Evolutionary conservation across 768 basidiomycete species (phyloP), one percentile per base, ranked within the genome.

Genomic region (Russula virescens): DNA sequence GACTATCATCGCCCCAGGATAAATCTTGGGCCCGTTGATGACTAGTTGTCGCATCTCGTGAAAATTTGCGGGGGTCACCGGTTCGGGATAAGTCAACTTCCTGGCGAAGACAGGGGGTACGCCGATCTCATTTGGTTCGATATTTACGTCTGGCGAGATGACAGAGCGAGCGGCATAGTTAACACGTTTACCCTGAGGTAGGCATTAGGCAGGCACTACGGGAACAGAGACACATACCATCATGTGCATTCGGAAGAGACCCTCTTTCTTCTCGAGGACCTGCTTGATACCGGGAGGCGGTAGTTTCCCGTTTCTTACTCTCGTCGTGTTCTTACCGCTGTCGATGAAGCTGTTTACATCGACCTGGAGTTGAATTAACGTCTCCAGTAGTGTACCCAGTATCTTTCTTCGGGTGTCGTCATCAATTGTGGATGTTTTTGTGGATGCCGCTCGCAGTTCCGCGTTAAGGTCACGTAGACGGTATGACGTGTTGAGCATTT

Each of bases 91-190:
- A 5, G 97, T 99, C 71, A 99, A 78, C 72, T 97, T 98, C 69
- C 87, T 83, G 1, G 97, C 97, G 72, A 99, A 99, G 54, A 98
- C 90, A 34, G 97, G 97, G 7, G 97, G 97, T 28, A 99, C 85
- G 45, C 97, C 97, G 60, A 99, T 99, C 75, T 99, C 97, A 73
- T 92, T 95, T 34, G 97, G 92, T 75, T 99, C 97, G 68, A 99
- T 98, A 75, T 98, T 98, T 69, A 98, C 91, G 71, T 99, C 97
- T 13, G 97, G 97, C 19, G 97, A 99, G 68, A 99, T 99, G 71
- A 99, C 97, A n/a, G 97, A 99, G 66, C 97, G 94, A 23, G 97
- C 97, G 46, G 97, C 95, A 73, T 96, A 97, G 74, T 99, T 98
- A 64, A 99, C 97, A 71, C 97, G 94, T 79, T 99, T 99, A 11